Evolutionary conservation across 2,329 filamentous ascomycete genomes (phyloP).

Genomic region (Verticillium nubilum): DNA sequence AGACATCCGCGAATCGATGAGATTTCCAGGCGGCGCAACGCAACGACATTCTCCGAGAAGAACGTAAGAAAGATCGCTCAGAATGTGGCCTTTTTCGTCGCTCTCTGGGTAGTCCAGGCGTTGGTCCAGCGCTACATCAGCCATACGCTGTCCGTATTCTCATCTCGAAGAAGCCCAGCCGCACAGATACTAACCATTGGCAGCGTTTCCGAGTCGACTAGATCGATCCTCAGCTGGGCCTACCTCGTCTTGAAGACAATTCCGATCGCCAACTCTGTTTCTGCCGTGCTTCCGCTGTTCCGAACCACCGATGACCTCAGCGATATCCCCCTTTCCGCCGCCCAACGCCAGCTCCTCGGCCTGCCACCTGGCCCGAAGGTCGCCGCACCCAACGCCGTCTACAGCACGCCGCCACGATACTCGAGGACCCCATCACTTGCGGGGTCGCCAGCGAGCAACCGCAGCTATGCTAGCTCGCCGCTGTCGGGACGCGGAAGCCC

Average conservation of each 20-base stretch:
- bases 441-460: slow-evolving; percentile 55
- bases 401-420: slow-evolving; percentile 84
- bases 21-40: slow-evolving; percentile 75
- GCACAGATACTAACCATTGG: not conserved
- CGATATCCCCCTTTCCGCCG: slow-evolving; percentile 88
- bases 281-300: slow-evolving; percentile 68
- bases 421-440: slow-evolving; percentile 64
- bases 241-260: slow-evolving; percentile 47
- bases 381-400: slow-evolving; percentile 60
- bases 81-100: slow-evolving; percentile 51
- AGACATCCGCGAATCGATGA: slow-evolving; percentile 84
- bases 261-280: slow-evolving; percentile 63
- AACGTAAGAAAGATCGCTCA: slow-evolving; percentile 66
- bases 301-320: slow-evolving; percentile 69
- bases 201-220: not conserved
- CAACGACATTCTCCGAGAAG: slow-evolving; percentile 70
- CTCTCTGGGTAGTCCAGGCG: slow-evolving; percentile 29
- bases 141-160: slow-evolving; percentile 30
- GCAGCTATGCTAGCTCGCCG: slow-evolving; percentile 53
- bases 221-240: slow-evolving; percentile 33
- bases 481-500: slow-evolving; percentile 52
- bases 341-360: slow-evolving; percentile 79
- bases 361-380: slow-evolving; percentile 61
- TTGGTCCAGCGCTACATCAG: slow-evolving; percentile 28
- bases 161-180: not conserved